A percentile compares a stretch with the other conserved stretches of the same genome.
Conservation (phyloP, 2,329 filamentous ascomycete genomes). For the Ophiocordyceps robertsii region DNA sequence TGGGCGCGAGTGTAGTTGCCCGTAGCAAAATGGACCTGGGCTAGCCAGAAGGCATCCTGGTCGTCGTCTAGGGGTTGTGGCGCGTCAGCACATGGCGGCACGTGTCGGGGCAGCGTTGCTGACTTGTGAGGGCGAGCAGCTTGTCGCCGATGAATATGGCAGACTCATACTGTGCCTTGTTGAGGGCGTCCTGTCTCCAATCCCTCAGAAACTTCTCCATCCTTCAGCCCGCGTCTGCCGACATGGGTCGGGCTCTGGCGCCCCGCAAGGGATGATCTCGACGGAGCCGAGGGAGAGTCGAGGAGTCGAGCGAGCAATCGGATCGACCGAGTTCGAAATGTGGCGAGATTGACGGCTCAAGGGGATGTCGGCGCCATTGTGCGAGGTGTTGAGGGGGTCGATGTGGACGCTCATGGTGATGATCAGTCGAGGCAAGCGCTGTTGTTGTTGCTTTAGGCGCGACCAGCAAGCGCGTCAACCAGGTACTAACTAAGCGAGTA, state of each 20-base stretch:
- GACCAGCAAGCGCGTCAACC: too few species aligned
- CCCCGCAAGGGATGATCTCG: background rate
- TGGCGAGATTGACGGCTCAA: too few species aligned
- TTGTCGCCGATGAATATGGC: slow-evolving; percentile 98
- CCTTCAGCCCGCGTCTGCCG: background rate
- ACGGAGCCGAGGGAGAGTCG: background rate
- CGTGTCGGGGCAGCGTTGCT: slow-evolving; percentile 13
- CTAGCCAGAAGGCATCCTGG: slow-evolving; percentile 90
- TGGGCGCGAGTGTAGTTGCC: slow-evolving; percentile 91
- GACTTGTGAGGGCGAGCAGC: slow-evolving; percentile 84
- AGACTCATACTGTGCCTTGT: slow-evolving; percentile 91
- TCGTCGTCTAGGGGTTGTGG: slow-evolving; percentile 58
- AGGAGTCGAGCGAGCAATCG: background rate
- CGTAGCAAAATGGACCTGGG: slow-evolving; percentile 93
- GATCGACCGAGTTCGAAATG: too few species aligned
- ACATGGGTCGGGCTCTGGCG: background rate
- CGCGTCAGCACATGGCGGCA: background rate
- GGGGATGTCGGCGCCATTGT: too few species aligned
- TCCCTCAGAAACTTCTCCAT: slow-evolving; percentile 93
- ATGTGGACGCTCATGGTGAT: too few species aligned
- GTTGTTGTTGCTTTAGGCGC: too few species aligned
- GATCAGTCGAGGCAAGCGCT: too few species aligned
- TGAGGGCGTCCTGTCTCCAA: slow-evolving; percentile 90
- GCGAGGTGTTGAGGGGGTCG: too few species aligned
- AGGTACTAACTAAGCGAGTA: too few species aligned